Evolutionary conservation across 805 yeast genomes (phyloP).

Genomic region (Teunomyces stri): DNA sequence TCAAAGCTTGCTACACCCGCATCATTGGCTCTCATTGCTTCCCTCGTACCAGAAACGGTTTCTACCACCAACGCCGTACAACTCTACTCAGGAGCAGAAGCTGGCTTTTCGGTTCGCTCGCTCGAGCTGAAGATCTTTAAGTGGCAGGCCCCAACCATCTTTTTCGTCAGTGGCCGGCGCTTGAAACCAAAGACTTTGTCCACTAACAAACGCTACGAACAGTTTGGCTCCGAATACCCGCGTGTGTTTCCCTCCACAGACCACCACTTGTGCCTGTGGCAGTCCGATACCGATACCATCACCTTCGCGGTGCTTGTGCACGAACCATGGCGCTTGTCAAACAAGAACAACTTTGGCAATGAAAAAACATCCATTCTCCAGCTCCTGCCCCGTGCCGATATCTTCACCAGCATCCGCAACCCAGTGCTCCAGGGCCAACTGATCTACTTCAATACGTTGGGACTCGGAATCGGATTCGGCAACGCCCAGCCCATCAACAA

Average conservation of each 20-base stretch:
- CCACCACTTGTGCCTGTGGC: constrained; percentile 27
- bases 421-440: constrained; percentile 32
- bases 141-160: constrained; percentile 84
- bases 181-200: constrained; percentile 33
- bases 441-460: constrained; percentile 67
- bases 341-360: constrained; percentile 72
- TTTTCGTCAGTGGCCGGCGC: constrained; percentile 65
- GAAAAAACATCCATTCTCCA: constrained; percentile 56
- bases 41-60: constrained; percentile 25
- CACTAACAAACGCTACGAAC: constrained; percentile 46
- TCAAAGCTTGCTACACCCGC: constrained; percentile 43
- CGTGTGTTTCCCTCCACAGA: constrained; percentile 29
- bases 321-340: constrained; percentile 76
- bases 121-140: constrained; percentile 80
- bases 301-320: constrained; percentile 63
- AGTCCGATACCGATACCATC: constrained; percentile 41
- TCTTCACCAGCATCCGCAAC: constrained; percentile 34
- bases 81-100: constrained; percentile 68
- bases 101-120: constrained; percentile 86
- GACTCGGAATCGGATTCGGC: constrained; percentile 87
- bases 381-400: constrained; percentile 62
- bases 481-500: constrained; percentile 58
- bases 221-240: constrained; percentile 50
- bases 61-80: constrained; percentile 50
- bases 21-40: constrained; percentile 35